Percentiles rank a stretch among this genome's conserved stretches.
phyloP scores from a whole-genome alignment of 164 flowering plant genomes.

The Vitis cinerea region DNA sequence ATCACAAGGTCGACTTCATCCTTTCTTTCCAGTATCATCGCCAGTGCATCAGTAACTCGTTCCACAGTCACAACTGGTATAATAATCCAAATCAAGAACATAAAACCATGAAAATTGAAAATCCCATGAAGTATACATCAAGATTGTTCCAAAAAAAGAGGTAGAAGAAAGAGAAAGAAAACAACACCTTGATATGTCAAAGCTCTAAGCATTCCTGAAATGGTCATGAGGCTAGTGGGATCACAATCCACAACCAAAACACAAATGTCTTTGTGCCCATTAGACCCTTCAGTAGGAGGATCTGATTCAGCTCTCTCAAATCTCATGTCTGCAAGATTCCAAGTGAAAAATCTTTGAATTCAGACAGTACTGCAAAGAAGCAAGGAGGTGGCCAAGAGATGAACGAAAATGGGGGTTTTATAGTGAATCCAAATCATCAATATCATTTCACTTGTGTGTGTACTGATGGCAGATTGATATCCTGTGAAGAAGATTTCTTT shows the following conservation, averaged over 20 bases:
- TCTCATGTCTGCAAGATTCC: neutral
- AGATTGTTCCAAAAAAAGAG: conserved; percentile 2
- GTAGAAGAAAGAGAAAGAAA: conserved; percentile 4
- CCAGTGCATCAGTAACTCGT: conserved; percentile 9
- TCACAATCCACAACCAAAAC: conserved; percentile 41
- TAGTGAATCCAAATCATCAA: no score
- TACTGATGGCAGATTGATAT: no score
- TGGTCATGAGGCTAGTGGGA: conserved; percentile 20
- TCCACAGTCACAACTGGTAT: conserved; percentile 7
- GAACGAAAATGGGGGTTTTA: no score
- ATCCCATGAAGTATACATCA: neutral
- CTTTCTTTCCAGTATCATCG: conserved; percentile 2
- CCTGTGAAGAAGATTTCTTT: no score
- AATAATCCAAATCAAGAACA: no score
- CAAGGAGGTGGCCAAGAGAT: no score
- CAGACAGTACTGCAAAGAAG: no score
- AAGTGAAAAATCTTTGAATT: no score
- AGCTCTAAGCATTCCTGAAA: conserved; percentile 25
- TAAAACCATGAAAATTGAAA: neutral
- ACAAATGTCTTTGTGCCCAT: conserved; percentile 4
- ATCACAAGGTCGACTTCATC: conserved; percentile 12
- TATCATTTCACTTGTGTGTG: no score
- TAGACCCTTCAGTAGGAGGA: conserved; percentile 5
- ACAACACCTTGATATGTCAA: conserved; percentile 30
- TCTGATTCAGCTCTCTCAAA: no score